Conservation (phyloP, 805 yeast species). For the Pichia cephalocereana region DNA sequence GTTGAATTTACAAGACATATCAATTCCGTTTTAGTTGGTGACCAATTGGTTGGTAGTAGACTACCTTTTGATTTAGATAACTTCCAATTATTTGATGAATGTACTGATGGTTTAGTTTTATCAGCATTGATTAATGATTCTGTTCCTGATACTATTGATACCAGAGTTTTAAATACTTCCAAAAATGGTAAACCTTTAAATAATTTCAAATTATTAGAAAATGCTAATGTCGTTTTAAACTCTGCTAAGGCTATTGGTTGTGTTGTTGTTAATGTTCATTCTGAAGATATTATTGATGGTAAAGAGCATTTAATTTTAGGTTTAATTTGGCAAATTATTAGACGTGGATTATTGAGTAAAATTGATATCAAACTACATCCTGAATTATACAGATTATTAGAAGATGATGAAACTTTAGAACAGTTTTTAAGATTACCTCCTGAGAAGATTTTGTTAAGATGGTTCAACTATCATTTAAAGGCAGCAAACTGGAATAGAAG, state of each 20-base stretch:
- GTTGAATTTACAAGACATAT: conserved; percentile 94
- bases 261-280: conserved; percentile 94
- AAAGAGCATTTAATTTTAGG: conserved; percentile 89
- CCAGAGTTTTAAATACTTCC: conserved; percentile 90
- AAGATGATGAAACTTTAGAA: conserved; percentile 94
- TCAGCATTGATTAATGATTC: conserved; percentile 94
- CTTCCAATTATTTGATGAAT: conserved; percentile 94
- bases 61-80: conserved; percentile 89
- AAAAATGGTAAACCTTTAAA: conserved; percentile 73
- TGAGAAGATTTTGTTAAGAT: conserved; percentile 89
- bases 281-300: conserved; percentile 90
- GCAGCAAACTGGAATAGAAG: conserved; percentile 86
- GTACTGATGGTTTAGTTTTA: conserved; percentile 87
- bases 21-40: conserved; percentile 85
- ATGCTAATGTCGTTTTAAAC: conserved; percentile 94
- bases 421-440: conserved; percentile 96
- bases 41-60: conserved; percentile 70
- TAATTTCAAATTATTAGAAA: conserved; percentile 92
- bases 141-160: conserved; percentile 96
- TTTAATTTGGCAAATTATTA: conserved; percentile 92
- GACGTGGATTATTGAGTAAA: conserved; percentile 90
- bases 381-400: conserved; percentile 86
- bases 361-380: conserved; percentile 96
- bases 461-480: conserved; percentile 95
- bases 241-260: conserved; percentile 99